Conservation (phyloP, 768 basidiomycete genomes). For the Sporobolomyces roseus region DNA sequence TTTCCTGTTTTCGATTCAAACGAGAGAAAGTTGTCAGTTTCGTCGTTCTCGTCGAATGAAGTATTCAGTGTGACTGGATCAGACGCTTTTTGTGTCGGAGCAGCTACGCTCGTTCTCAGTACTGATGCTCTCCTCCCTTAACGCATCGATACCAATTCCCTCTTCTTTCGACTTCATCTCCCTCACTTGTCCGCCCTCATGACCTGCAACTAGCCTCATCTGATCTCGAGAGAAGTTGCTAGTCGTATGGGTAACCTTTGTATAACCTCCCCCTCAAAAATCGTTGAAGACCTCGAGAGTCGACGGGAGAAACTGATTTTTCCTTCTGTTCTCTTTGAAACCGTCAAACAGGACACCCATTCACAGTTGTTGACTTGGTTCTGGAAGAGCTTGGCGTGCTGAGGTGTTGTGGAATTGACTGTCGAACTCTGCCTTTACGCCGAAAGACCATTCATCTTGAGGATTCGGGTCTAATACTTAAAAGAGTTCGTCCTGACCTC, state of each 20-base stretch:
- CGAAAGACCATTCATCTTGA: neutral
- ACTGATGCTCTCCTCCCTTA: neutral
- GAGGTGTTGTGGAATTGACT: neutral
- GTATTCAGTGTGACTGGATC: conserved; percentile 15
- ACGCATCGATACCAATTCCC: too few species aligned
- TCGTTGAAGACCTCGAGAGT: neutral
- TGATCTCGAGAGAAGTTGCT: too few species aligned
- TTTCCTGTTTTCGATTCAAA: neutral
- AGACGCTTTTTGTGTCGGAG: conserved; percentile 31
- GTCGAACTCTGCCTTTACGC: conserved; percentile 37
- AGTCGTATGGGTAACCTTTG: too few species aligned
- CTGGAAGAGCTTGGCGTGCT: conserved; percentile 17
- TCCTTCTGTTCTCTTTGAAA: neutral
- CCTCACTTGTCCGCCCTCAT: conserved; percentile 2
- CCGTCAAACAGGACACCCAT: neutral
- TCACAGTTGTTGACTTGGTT: neutral
- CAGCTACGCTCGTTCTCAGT: conserved; percentile 35
- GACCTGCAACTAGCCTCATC: neutral
- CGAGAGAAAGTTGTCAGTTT: neutral
- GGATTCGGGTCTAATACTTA: neutral
- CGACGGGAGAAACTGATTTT: conserved; percentile 22
- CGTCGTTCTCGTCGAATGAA: too few species aligned
- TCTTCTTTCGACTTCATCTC: neutral
- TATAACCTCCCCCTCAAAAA: conserved; percentile 9
- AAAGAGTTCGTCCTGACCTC: conserved; percentile 3